Evolutionary conservation across 2,329 filamentous ascomycete species (phyloP), one percentile per base, ranked within the genome.

Genomic region (Keithomyces neogunnii): DNA sequence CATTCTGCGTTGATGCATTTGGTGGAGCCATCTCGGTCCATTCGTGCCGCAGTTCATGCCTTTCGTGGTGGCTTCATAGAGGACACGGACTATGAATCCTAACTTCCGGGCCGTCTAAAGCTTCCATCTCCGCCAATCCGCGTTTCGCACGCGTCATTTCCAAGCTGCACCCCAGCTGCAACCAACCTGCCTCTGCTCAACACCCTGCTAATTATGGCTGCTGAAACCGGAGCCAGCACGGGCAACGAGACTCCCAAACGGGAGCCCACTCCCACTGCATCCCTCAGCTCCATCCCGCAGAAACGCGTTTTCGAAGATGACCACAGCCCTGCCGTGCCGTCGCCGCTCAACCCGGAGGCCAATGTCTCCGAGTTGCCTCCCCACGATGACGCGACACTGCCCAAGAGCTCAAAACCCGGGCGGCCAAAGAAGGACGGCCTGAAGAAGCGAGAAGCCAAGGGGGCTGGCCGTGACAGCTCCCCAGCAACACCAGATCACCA

Each of bases 341-440:
- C 87, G 9, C 86, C 86, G 31, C 77, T 91, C 55, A 90, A 90
- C 59, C 82, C 84, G 45, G 81, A 85, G 45, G 74, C 76, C 55
- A 79, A 64, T 54, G 59, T 64, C 8, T 63, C 63, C 42, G 72
- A 70, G 50, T 60, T 66, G 3, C 66, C 68, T 28, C 61, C 65
- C 11, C 63, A 66, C 10, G 75, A 78, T 36, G 77, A 81, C 57
- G 75, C 73, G 56, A 54, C 60, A 8, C 65, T 66, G 28, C 50
- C 59, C n/a, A 57, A 57, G 35, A 63, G 65, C 30, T 60, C 61
- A 36, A 72, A 71, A 54, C 70, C 74, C 36, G 60, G 68, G 11
- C 71, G 81, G 33, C 68, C 73, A 26, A 86, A 86, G 66, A 86
- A 86, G 62, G 83, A 86, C 50, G 76, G 81, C 1, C 67, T 84